Percentiles rank a stretch among this genome's conserved stretches.
phyloP scores from a whole-genome alignment of 164 flowering plant genomes.

The Litsea cubeba region DNA sequence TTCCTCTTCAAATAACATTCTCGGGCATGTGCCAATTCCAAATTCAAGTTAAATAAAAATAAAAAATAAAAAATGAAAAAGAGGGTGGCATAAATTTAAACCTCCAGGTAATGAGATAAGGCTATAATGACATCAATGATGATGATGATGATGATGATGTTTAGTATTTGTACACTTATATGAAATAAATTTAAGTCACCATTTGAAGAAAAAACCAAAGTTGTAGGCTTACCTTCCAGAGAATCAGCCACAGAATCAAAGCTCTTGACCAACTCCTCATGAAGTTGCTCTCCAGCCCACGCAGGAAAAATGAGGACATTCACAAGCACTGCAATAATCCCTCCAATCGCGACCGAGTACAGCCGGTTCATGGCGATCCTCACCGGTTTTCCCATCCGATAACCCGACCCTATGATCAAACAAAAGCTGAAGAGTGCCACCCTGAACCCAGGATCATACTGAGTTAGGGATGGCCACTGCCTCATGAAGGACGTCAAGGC shows the following conservation, averaged over 20 bases:
- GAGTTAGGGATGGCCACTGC: conserved; percentile 63
- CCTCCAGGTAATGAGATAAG: too few relatives aligned
- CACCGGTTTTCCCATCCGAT: conserved; percentile 65
- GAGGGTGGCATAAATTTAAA: too few relatives aligned
- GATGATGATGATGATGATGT: too few relatives aligned
- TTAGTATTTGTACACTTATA: too few relatives aligned
- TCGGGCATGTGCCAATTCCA: too few relatives aligned
- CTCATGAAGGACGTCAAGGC: conserved; percentile 69
- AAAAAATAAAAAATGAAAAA: too few relatives aligned
- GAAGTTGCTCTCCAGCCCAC: conserved; percentile 87
- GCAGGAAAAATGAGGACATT: conserved; percentile 63
- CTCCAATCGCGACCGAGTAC: conserved; percentile 75
- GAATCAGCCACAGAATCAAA: conserved; percentile 65
- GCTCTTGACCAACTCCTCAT: conserved; percentile 51
- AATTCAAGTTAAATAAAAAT: too few relatives aligned
- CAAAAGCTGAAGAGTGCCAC: conserved; percentile 76
- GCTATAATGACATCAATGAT: too few relatives aligned
- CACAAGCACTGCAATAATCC: conserved; percentile 59
- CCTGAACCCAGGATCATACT: conserved; percentile 72
- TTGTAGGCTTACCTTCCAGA: conserved; percentile 58
- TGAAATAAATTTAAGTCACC: too few relatives aligned
- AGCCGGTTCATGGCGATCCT: conserved; percentile 65
- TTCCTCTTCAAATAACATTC: too few relatives aligned
- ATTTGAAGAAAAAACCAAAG: too few relatives aligned
- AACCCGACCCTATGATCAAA: conserved; percentile 68